Conservation (phyloP, 2,329 filamentous ascomycete genomes). For the Dactylellina drechsleri region DNA sequence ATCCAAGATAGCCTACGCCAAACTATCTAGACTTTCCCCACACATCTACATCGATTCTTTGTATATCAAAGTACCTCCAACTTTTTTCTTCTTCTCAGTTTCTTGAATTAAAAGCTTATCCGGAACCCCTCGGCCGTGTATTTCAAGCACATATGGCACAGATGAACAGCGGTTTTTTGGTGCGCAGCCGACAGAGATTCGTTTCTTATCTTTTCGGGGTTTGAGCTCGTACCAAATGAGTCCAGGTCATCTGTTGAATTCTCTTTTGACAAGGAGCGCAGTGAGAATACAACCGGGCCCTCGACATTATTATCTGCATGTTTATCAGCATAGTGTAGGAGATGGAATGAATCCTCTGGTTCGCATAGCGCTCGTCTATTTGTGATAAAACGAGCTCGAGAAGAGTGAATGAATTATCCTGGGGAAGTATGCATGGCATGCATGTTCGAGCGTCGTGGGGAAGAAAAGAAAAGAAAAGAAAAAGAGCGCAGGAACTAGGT, state of each 20-base stretch:
- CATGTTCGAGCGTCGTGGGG: too few relatives aligned
- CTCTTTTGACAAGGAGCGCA: background rate
- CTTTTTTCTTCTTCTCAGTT: too few relatives aligned
- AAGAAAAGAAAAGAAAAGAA: background rate
- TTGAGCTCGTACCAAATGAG: too few relatives aligned
- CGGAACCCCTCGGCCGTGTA: conserved; percentile 15
- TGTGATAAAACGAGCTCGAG: conserved; percentile 20
- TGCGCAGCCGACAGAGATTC: conserved; percentile 2
- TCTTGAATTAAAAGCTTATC: conserved; percentile 7
- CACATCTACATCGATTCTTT: too few relatives aligned
- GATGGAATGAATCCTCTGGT: background rate
- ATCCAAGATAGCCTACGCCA: too few relatives aligned
- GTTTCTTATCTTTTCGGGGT: background rate
- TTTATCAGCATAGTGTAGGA: conserved; percentile 7
- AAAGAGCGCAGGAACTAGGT: conserved; percentile 40
- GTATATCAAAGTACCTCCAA: too few relatives aligned
- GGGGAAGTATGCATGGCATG: conserved; percentile 9
- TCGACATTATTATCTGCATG: background rate
- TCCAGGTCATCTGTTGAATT: conserved; percentile 3
- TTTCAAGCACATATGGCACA: too few relatives aligned
- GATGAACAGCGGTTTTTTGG: too few relatives aligned
- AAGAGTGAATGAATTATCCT: too few relatives aligned
- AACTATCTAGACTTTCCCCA: too few relatives aligned
- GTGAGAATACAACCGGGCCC: background rate
- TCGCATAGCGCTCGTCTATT: background rate